Conservation (phyloP, 805 yeast genomes). For the Candida ovalis region DNA sequence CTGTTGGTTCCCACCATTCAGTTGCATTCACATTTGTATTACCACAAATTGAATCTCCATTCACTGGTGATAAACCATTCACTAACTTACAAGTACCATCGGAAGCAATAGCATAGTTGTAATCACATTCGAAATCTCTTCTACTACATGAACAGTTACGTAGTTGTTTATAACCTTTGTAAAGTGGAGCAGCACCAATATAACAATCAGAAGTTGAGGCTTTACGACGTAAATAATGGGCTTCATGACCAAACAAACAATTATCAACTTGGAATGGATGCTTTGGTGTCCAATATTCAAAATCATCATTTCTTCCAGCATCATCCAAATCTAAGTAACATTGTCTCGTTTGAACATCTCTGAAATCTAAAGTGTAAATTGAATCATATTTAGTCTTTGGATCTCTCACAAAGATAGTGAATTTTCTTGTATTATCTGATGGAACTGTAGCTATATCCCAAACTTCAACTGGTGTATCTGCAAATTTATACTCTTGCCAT, state of each 20-base stretch:
- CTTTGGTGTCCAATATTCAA: conserved; percentile 58
- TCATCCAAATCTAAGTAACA: conserved; percentile 48
- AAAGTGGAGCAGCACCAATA: conserved; percentile 61
- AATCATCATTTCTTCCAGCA: conserved; percentile 44
- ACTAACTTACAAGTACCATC: conserved; percentile 88
- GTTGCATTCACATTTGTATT: conserved; percentile 44
- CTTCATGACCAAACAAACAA: conserved; percentile 72
- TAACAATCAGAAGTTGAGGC: conserved; percentile 61
- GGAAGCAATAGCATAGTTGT: conserved; percentile 60
- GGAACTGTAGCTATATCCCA: conserved; percentile 87
- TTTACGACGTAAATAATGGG: conserved; percentile 54
- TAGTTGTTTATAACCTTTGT: conserved; percentile 50
- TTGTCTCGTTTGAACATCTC: conserved; percentile 45
- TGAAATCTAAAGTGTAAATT: conserved; percentile 56
- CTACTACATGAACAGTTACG: conserved; percentile 82
- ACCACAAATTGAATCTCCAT: conserved; percentile 56
- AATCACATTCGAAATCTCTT: conserved; percentile 91
- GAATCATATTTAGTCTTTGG: conserved; percentile 23
- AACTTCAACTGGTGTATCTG: conserved; percentile 51
- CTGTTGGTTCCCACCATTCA: conserved; percentile 85
- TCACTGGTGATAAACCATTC: conserved; percentile 65
- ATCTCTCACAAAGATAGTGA: conserved; percentile 59
- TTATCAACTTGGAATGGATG: conserved; percentile 47
- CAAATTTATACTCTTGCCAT: conserved; percentile 67
- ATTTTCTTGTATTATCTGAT: conserved; percentile 79